A percentile compares a stretch with the other conserved stretches of the same genome.
These are phyloP conservation scores for Saccharomycopsis oosterbeekiorum DNA, from an alignment of 805 yeast genomes.

Conservation along the genomic window DNA sequence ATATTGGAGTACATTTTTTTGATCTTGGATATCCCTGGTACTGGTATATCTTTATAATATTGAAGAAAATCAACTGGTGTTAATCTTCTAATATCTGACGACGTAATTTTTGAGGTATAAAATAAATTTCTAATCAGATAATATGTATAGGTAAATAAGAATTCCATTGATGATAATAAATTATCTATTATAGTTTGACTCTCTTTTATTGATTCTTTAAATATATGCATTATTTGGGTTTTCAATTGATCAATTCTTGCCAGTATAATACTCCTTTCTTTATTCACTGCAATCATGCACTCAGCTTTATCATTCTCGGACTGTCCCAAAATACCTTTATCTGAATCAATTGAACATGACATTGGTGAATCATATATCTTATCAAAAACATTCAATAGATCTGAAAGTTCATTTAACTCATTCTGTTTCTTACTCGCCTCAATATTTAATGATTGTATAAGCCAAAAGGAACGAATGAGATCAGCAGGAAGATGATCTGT, in stretches of 20 bases:
- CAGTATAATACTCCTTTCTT: background rate
- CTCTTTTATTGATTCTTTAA: slow-evolving; percentile 10
- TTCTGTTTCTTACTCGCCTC: slow-evolving; percentile 17
- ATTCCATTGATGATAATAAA: background rate
- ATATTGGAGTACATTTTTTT: background rate
- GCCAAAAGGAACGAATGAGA: slow-evolving; percentile 33
- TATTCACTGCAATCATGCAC: background rate
- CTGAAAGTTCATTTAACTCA: background rate
- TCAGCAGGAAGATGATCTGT: slow-evolving; percentile 36
- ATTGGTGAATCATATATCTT: background rate
- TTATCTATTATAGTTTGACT: background rate
- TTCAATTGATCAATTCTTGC: background rate
- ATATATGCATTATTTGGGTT: background rate
- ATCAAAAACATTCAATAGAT: background rate
- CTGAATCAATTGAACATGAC: background rate
- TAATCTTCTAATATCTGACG: background rate
- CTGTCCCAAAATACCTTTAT: background rate
- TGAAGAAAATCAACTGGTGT: background rate
- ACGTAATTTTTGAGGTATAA: background rate
- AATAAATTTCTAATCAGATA: background rate
- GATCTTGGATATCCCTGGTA: background rate
- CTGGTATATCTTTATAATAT: background rate
- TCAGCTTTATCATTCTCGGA: background rate
- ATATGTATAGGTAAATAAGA: background rate
- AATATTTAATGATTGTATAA: slow-evolving; percentile 29